Percentiles rank a stretch among this genome's conserved stretches.
phyloP scores from a whole-genome alignment of 2,329 filamentous ascomycete genomes.

The Macrophomina pseudophaseolina region DNA sequence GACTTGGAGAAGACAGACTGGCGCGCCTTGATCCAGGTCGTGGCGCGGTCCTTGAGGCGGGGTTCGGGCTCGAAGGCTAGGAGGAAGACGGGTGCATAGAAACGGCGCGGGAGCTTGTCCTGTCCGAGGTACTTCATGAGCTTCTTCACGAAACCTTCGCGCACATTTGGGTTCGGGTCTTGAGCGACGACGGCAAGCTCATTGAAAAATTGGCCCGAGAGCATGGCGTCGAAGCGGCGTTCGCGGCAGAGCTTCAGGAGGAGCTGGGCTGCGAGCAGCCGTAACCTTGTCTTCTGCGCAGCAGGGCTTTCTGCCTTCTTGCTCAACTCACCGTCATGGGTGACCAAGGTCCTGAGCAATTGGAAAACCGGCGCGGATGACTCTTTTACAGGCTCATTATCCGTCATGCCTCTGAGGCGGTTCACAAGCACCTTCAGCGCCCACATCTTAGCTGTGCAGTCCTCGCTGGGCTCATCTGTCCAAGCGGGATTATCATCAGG shows the following conservation, averaged over 20 bases:
- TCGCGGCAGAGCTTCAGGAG: conserved; percentile 81
- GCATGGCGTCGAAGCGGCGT: conserved; percentile 75
- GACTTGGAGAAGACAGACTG: conserved; percentile 66
- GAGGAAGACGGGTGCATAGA: conserved; percentile 88
- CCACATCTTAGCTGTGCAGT: conserved; percentile 81
- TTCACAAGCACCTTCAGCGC: conserved; percentile 88
- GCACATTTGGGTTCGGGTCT: conserved; percentile 74
- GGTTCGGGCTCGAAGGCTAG: conserved; percentile 85
- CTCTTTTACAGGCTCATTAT: conserved; percentile 51
- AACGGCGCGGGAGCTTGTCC: conserved; percentile 71
- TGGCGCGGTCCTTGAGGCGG: conserved; percentile 74
- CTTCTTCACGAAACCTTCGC: conserved; percentile 78
- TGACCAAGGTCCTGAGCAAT: conserved; percentile 77
- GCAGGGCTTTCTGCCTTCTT: conserved; percentile 74
- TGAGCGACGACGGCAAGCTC: conserved; percentile 80
- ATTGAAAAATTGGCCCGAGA: conserved; percentile 78
- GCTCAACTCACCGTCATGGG: conserved; percentile 78
- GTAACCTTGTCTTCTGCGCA: conserved; percentile 78
- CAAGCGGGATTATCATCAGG: conserved; percentile 68
- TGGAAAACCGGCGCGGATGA: conserved; percentile 73
- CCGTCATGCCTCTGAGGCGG: conserved; percentile 70
- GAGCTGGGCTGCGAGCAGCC: conserved; percentile 79
- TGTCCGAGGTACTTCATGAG: conserved; percentile 89
- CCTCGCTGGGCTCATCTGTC: conserved; percentile 71
- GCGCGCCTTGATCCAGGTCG: conserved; percentile 88